These are phyloP conservation scores for Elsinoe batatas DNA, from an alignment of 2,329 filamentous ascomycete genomes.

Conservation along the genomic window DNA sequence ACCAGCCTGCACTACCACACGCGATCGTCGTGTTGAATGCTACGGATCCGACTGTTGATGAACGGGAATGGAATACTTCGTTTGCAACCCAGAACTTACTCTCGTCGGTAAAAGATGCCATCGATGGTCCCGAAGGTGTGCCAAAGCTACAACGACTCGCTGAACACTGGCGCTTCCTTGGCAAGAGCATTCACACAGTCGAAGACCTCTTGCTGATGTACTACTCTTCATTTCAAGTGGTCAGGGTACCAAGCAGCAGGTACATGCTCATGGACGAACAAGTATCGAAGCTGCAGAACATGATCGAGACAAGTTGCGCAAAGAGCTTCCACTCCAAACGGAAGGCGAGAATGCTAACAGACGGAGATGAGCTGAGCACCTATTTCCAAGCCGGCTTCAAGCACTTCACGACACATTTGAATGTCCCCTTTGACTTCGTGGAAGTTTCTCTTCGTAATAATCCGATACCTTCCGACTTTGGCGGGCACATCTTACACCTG, in stretches of 20 bases:
- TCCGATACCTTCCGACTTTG: constrained; percentile 40
- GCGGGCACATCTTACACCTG: constrained; percentile 41
- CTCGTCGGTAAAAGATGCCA: constrained; percentile 23
- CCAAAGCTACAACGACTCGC: constrained; percentile 31
- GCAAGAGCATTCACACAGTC: constrained; percentile 35
- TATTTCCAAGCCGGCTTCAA: constrained; percentile 43
- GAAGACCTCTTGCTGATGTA: constrained; percentile 41
- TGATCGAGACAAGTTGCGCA: constrained; percentile 34
- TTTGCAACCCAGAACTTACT: constrained; percentile 27
- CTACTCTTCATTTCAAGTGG: constrained; percentile 38
- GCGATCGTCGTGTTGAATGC: constrained; percentile 42
- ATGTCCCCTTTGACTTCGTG: constrained; percentile 44
- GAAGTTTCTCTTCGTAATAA: constrained; percentile 36
- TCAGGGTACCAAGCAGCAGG: constrained; percentile 39
- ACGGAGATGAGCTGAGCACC: constrained; percentile 36
- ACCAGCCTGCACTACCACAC: constrained; percentile 47
- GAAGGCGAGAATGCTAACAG: constrained; percentile 39
- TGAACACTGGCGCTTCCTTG: constrained; percentile 33
- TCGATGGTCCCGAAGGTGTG: constrained; percentile 26
- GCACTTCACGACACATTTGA: constrained; percentile 38
- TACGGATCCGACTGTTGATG: constrained; percentile 25
- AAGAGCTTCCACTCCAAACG: constrained; percentile 35
- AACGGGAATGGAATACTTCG: constrained; percentile 27
- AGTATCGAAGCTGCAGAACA: constrained; percentile 35
- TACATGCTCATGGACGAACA: constrained; percentile 43